These are phyloP conservation scores for Cylindrotheca fusiformis DNA, from an alignment of 108 stramenopile genomes.

Conservation along the genomic window DNA sequence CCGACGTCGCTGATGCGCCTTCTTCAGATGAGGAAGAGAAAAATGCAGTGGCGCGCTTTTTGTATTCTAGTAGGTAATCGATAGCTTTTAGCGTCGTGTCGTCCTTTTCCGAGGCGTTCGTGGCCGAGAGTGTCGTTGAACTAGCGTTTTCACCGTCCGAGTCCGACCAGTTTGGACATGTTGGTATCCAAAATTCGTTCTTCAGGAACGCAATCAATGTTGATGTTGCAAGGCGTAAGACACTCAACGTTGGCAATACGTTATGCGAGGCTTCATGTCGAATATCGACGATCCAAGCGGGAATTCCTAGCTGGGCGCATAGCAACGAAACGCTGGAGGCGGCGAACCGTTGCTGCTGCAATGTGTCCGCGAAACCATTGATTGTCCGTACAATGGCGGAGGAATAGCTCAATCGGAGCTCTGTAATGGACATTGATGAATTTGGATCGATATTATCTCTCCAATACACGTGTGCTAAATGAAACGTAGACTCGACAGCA, in stretches of 20 bases:
- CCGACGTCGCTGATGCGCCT: not conserved
- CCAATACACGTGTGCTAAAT: constrained; percentile 56
- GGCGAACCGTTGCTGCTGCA: constrained; percentile 54
- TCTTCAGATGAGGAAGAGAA: not conserved
- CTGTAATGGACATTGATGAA: constrained; percentile 9
- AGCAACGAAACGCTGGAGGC: constrained; percentile 53
- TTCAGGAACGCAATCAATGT: constrained; percentile 68
- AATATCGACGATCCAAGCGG: constrained; percentile 79
- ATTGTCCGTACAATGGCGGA: constrained; percentile 72
- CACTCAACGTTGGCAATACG: constrained; percentile 61
- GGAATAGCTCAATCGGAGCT: constrained; percentile 70
- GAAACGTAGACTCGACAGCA: constrained; percentile 67
- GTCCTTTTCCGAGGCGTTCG: not conserved
- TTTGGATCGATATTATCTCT: constrained; percentile 33
- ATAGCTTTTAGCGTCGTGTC: not conserved
- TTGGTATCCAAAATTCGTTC: constrained; percentile 60
- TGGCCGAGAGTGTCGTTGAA: not conserved
- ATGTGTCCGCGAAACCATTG: constrained; percentile 78
- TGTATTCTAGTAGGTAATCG: constrained; percentile 19
- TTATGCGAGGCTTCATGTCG: constrained; percentile 84
- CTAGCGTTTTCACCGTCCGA: not conserved
- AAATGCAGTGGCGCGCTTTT: constrained; percentile 7
- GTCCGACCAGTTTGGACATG: constrained; percentile 13
- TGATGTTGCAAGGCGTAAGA: constrained; percentile 57
- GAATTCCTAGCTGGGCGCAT: constrained; percentile 71